Evolutionary conservation across 495 filamentous ascomycete species (phyloP).

Genomic region (Margaritispora aquatica): DNA sequence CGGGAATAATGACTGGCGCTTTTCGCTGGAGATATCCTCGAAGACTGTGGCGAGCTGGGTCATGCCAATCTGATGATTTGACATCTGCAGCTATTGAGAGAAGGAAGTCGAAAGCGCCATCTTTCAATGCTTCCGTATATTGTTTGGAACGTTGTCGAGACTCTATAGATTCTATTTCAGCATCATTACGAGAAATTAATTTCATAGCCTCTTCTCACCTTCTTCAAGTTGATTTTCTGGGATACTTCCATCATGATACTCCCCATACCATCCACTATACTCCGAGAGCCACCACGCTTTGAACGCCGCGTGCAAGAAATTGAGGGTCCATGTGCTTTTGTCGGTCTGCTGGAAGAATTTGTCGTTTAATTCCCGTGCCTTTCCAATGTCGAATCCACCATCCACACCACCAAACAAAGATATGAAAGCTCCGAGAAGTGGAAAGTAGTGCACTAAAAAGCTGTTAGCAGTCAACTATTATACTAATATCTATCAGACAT

Average conservation of each 20-base stretch:
- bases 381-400: constrained; percentile 47
- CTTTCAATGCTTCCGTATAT: constrained; percentile 72
- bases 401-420: constrained; percentile 69
- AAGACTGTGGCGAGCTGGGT: constrained; percentile 68
- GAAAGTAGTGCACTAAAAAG: constrained; percentile 67
- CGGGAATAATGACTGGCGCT: constrained; percentile 55
- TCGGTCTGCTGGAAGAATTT: constrained; percentile 57
- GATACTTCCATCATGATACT: constrained; percentile 49
- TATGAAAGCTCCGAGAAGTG: constrained; percentile 66
- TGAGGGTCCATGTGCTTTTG: constrained; percentile 58
- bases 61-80: constrained; percentile 65
- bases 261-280: constrained; percentile 83
- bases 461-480: constrained; percentile 11
- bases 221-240: constrained; percentile 44
- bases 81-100: constrained; percentile 77
- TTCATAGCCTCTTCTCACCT: constrained; percentile 20
- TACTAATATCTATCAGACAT: neutral
- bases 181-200: constrained; percentile 3
- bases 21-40: constrained; percentile 73
- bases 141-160: constrained; percentile 59
- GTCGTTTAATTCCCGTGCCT: constrained; percentile 64
- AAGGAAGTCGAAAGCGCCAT: constrained; percentile 89
- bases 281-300: constrained; percentile 81
- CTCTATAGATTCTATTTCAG: constrained; percentile 36
- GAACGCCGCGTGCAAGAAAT: constrained; percentile 69